These are phyloP conservation scores for Cubamyces lactineus DNA, from an alignment of 768 basidiomycete species.

Conservation along the genomic window DNA sequence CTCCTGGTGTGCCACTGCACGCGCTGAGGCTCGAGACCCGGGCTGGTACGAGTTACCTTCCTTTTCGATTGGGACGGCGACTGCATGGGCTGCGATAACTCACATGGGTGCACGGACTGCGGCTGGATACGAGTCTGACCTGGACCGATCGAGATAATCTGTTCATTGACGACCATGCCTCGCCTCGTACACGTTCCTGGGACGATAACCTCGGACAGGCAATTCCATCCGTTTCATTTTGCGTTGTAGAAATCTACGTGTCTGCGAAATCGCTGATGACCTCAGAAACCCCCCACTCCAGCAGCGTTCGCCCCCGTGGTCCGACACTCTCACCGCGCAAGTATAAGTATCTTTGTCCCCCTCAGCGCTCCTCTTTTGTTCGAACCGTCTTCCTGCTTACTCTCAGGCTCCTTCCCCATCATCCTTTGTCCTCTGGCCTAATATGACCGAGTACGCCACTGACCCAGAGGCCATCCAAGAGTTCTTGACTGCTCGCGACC, in stretches of 20 bases:
- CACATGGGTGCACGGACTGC: background rate
- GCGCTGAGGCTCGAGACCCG: no score
- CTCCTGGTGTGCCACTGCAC: no score
- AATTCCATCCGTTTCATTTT: constrained; percentile 19
- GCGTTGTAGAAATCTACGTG: constrained; percentile 16
- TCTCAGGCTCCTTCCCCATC: constrained; percentile 16
- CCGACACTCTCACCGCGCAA: constrained; percentile 19
- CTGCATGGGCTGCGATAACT: background rate
- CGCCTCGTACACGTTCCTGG: constrained; percentile 32
- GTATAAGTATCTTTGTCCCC: constrained; percentile 24
- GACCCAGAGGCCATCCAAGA: constrained; percentile 61
- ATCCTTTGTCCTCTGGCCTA: constrained; percentile 18
- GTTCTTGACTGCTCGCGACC: constrained; percentile 60
- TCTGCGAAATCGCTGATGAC: constrained; percentile 17
- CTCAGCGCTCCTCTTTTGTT: constrained; percentile 23
- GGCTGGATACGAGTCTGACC: constrained; percentile 22
- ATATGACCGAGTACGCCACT: constrained; percentile 68
- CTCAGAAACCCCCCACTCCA: constrained; percentile 22
- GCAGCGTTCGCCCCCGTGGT: constrained; percentile 20
- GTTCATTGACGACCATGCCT: constrained; percentile 25
- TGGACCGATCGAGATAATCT: constrained; percentile 24
- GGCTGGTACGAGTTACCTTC: no score
- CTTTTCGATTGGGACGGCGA: background rate
- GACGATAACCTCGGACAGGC: constrained; percentile 20
- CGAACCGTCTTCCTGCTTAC: constrained; percentile 20